A percentile compares a stretch with the other conserved stretches of the same genome.
phyloP scores from a whole-genome alignment of 495 filamentous ascomycete genomes.

The Hypoxylon intermedium region DNA sequence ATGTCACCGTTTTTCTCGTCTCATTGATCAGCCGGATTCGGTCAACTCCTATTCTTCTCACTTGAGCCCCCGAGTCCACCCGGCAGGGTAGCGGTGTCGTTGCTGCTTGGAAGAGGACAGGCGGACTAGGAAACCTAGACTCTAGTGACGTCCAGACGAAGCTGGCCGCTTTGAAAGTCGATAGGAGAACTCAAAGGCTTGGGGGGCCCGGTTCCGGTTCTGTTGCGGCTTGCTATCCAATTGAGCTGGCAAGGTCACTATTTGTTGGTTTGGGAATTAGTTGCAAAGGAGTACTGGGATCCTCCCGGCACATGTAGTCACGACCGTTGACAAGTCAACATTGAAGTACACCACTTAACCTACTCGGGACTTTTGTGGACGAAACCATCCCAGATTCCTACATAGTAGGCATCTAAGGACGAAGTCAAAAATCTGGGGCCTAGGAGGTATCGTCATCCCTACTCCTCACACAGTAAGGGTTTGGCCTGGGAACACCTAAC shows the following conservation, averaged over 20 bases:
- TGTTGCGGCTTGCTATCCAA: conserved; percentile 41
- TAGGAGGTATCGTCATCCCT: conserved; percentile 39
- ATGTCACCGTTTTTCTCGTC: conserved; percentile 4
- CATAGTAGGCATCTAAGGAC: conserved; percentile 33
- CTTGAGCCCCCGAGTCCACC: conserved; percentile 1
- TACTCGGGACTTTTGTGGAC: conserved; percentile 41
- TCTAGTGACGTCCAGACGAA: conserved; percentile 34
- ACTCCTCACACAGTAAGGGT: conserved; percentile 27
- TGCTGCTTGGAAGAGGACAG: conserved; percentile 2
- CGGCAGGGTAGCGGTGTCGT: not conserved
- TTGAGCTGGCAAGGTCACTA: conserved; percentile 40
- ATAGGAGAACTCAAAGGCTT: conserved; percentile 19
- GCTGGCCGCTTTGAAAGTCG: conserved; percentile 31
- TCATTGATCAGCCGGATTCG: conserved; percentile 9
- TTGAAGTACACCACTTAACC: conserved; percentile 24
- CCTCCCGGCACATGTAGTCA: conserved; percentile 31
- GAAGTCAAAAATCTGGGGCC: conserved; percentile 39
- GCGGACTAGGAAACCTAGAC: conserved; percentile 6
- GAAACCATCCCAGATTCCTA: conserved; percentile 30
- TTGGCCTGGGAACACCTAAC: conserved; percentile 17
- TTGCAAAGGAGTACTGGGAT: conserved; percentile 34
- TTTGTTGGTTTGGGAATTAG: conserved; percentile 36
- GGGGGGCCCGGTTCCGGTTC: conserved; percentile 18
- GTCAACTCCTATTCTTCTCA: not conserved
- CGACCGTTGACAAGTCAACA: conserved; percentile 35